Conservation (phyloP, 495 filamentous ascomycete genomes). For the Mycothermus thermophilus region DNA sequence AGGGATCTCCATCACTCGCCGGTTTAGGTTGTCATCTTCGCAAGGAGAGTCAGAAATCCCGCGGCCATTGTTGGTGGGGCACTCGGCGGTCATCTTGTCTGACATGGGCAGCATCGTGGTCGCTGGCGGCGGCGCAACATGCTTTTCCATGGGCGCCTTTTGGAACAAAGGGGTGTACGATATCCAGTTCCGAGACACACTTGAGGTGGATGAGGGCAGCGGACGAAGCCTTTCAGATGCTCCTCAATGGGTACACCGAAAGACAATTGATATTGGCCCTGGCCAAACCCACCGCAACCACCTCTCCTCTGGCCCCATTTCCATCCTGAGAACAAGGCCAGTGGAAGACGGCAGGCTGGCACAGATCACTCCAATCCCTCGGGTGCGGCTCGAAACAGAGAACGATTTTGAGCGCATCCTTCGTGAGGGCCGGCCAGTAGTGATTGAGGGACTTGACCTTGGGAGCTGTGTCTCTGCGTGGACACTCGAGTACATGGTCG, state of each 20-base stretch:
- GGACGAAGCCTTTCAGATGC: not conserved
- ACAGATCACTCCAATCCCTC: constrained; percentile 28
- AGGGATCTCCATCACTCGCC: constrained; percentile 7
- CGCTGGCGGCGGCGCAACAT: constrained; percentile 71
- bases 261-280: constrained; percentile 15
- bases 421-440: constrained; percentile 42
- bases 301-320: no score
- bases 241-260: not conserved
- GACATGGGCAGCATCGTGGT: constrained; percentile 41
- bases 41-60: constrained; percentile 1
- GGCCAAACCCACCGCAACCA: constrained; percentile 2
- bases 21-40: not conserved
- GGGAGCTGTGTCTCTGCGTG: constrained; percentile 54
- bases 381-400: constrained; percentile 32
- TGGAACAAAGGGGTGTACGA: constrained; percentile 21
- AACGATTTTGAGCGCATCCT: constrained; percentile 44
- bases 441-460: constrained; percentile 51
- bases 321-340: not conserved
- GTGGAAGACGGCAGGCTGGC: not conserved
- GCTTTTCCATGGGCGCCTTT: constrained; percentile 58
- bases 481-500: constrained; percentile 54
- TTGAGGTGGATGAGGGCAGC: no score
- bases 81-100: constrained; percentile 27
- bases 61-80: constrained; percentile 54
- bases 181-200: constrained; percentile 1